phyloP scores from a whole-genome alignment of 306 rosid genomes.

The Datisca glomerata region DNA sequence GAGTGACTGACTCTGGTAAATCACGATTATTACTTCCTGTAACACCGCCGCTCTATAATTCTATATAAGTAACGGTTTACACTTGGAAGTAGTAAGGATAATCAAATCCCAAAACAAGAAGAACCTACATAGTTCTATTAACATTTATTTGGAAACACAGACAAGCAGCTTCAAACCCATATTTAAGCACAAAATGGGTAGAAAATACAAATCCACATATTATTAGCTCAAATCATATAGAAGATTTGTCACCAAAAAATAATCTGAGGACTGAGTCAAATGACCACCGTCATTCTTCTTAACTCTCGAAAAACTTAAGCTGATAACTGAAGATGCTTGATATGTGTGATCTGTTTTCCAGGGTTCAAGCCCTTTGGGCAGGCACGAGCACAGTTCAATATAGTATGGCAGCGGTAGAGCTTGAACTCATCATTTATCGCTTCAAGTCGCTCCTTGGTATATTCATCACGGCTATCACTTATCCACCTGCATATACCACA shows the following conservation, averaged over 20 bases:
- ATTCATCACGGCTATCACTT: conserved; percentile 95
- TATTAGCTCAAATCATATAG: conserved; percentile 26
- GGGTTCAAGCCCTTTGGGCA: conserved; percentile 99
- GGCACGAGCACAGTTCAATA: conserved; percentile 92
- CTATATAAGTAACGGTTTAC: too few relatives aligned
- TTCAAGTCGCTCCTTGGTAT: conserved; percentile 78
- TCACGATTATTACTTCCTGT: too few relatives aligned
- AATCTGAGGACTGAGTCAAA: conserved; percentile 15
- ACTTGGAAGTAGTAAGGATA: neutral
- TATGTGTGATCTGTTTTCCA: conserved; percentile 76
- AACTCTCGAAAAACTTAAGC: conserved; percentile 10
- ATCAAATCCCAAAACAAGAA: neutral
- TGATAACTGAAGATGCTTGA: conserved; percentile 53
- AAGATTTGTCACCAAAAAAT: conserved; percentile 15
- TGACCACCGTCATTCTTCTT: conserved; percentile 21
- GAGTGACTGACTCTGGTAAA: too few relatives aligned
- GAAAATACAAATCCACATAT: conserved; percentile 21
- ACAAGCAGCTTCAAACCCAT: conserved; percentile 17
- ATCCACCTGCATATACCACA: conserved; percentile 69
- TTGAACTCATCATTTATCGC: conserved; percentile 90
- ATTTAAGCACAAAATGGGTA: conserved; percentile 22
- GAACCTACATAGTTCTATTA: conserved; percentile 10
- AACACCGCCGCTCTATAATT: neutral
- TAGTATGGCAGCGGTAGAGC: conserved; percentile 99
- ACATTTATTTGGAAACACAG: conserved; percentile 25